These are phyloP conservation scores for Cudoniella acicularis DNA, from an alignment of 495 filamentous ascomycete species.

Conservation along the genomic window DNA sequence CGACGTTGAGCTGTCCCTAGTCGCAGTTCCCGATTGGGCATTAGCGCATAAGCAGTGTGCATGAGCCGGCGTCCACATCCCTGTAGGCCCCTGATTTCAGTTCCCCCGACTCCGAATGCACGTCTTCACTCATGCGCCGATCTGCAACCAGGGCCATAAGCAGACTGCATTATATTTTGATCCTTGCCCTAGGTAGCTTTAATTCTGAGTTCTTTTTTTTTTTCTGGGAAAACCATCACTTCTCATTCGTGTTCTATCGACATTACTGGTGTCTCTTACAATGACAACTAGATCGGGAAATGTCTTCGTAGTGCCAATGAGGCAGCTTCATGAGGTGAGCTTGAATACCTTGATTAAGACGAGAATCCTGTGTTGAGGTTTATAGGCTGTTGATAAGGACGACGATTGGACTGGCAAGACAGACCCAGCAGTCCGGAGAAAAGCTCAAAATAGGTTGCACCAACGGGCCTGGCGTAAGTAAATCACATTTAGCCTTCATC, in stretches of 20 bases:
- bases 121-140: background rate
- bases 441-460: constrained; percentile 29
- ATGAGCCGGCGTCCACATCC: constrained; percentile 11
- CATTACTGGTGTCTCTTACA: background rate
- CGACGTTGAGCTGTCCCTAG: constrained; percentile 13
- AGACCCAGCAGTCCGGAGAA: constrained; percentile 22
- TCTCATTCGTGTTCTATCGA: background rate
- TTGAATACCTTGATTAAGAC: background rate
- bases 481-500: constrained; percentile 4
- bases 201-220: background rate
- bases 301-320: background rate
- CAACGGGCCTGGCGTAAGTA: constrained; percentile 32
- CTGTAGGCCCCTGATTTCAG: constrained; percentile 10
- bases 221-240: background rate
- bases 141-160: background rate
- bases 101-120: background rate
- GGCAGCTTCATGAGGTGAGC: background rate
- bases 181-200: background rate
- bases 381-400: constrained; percentile 22
- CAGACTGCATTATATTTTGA: background rate
- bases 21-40: background rate
- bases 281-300: background rate
- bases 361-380: background rate
- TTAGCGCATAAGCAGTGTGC: background rate
- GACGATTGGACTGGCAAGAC: constrained; percentile 30